Base-by-base conservation (phyloP, 768 basidiomycete species). In the Pluteus cervinus region DNA sequence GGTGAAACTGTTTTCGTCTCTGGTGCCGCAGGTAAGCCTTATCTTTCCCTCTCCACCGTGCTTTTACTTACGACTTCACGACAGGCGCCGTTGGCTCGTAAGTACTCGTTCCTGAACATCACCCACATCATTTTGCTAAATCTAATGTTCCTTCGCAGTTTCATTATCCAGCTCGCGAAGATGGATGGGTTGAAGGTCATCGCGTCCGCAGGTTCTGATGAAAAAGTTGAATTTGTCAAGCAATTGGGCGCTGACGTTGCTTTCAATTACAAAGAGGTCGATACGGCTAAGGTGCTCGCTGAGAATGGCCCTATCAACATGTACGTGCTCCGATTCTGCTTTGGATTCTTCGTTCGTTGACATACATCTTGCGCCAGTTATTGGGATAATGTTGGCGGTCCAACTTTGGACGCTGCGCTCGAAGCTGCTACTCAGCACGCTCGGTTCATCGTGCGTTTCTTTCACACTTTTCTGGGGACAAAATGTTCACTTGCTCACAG, bases 221-320 rank as follows among this genome's bases (percentile, higher is more conserved):
- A 81, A 37, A 86, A 87, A 55, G 79, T 86, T 4, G 53, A 62
- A 5, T 82, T 71, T 48, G 57, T 81, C 56, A 68, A 66, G 30
- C 65, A 68, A 4, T 46, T 81, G 12, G 83, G 81, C 1, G 73
- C 75, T 0, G 81, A 86, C 46, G 69, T 79, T 4, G 75, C 68
- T 1, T 85, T 84, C 62, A 83, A 86, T 54, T 86, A 81, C 60
- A 82, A 87, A 66, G 82, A 68, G 0, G 61, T 63, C 1, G 59
- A 61, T 31, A 76, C 73, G 0, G 49, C 47, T 1, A 72, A 79
- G 10, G 60, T 81, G 2, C 57, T 87, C 24, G 51, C 51, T 42
- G 66, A 66, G 40, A 68, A 83, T 44, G 80, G 80, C 0, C 66
- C 66, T 8, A 55, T 71, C 21, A 61, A 71, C 36, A 55, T 69